These are phyloP conservation scores for Saccharomycopsis selenospora DNA, from an alignment of 805 yeast genomes.

Conservation along the genomic window DNA sequence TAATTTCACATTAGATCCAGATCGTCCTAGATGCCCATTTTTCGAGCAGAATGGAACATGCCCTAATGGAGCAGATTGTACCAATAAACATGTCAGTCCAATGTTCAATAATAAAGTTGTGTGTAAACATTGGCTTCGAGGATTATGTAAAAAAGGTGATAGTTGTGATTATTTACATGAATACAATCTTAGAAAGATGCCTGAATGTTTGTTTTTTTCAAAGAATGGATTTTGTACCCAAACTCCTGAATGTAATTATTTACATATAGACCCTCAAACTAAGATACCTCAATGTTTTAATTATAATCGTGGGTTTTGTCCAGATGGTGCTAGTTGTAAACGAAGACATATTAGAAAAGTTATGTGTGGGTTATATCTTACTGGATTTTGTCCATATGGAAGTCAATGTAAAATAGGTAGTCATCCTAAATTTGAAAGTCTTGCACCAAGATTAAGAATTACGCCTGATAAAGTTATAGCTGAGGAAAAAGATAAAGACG, in stretches of 20 bases:
- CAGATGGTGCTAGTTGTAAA: conserved; percentile 80
- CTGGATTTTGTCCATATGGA: conserved; percentile 93
- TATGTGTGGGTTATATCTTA: conserved; percentile 70
- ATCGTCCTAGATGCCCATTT: conserved; percentile 78
- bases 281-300: conserved; percentile 83
- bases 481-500: not conserved
- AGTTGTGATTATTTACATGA: conserved; percentile 96
- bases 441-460: conserved; percentile 35
- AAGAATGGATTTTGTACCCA: conserved; percentile 83
- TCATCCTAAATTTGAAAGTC: conserved; percentile 72
- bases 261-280: conserved; percentile 84
- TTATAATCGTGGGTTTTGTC: conserved; percentile 85
- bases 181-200: conserved; percentile 89
- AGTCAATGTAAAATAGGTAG: conserved; percentile 61
- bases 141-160: conserved; percentile 93
- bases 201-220: conserved; percentile 85
- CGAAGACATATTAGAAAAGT: conserved; percentile 72
- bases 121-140: conserved; percentile 97
- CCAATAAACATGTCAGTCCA: conserved; percentile 73
- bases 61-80: conserved; percentile 81
- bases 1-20: conserved; percentile 79
- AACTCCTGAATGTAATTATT: conserved; percentile 86
- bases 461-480: conserved; percentile 26
- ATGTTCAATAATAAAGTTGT: conserved; percentile 67
- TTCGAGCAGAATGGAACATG: conserved; percentile 62